Conservation (phyloP, 805 yeast genomes). For the Candida loeiensis region DNA sequence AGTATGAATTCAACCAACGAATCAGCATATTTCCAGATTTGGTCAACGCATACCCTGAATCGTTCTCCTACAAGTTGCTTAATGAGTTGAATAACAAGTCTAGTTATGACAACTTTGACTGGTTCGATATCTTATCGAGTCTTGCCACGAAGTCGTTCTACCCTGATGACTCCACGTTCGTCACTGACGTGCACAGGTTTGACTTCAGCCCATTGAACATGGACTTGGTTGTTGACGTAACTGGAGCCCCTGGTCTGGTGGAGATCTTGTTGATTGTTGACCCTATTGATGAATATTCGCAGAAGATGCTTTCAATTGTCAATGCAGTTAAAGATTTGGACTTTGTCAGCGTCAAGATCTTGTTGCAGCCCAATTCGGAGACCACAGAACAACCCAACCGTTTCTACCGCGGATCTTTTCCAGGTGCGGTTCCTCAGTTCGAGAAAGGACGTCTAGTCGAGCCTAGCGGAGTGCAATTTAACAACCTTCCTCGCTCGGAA, state of each 20-base stretch:
- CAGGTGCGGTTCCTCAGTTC: slow-evolving; percentile 30
- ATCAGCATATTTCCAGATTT: slow-evolving; percentile 30
- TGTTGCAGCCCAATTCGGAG: slow-evolving; percentile 54
- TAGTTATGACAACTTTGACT: slow-evolving; percentile 30
- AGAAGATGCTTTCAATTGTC: slow-evolving; percentile 50
- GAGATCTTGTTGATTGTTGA: slow-evolving; percentile 63
- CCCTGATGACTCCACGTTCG: slow-evolving; percentile 37
- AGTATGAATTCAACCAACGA: slow-evolving; percentile 48
- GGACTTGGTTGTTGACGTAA: slow-evolving; percentile 25
- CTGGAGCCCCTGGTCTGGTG: slow-evolving; percentile 32
- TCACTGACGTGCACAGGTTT: slow-evolving; percentile 44
- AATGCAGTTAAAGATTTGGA: slow-evolving; percentile 39
- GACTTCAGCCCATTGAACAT: slow-evolving; percentile 37
- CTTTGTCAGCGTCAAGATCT: slow-evolving; percentile 50
- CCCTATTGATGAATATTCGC: slow-evolving; percentile 70
- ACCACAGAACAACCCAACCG: slow-evolving; percentile 51
- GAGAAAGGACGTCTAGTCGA: not conserved
- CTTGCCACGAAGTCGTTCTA: slow-evolving; percentile 43
- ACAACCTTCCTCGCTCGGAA: slow-evolving; percentile 44
- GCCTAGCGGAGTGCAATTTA: not conserved
- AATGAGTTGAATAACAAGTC: slow-evolving; percentile 16
- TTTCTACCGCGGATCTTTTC: slow-evolving; percentile 50
- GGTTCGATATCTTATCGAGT: slow-evolving; percentile 47
- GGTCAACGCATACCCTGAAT: slow-evolving; percentile 24
- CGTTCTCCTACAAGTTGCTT: slow-evolving; percentile 17